Percentiles rank a stretch among this genome's conserved stretches.
Evolutionary conservation across 2,329 filamentous ascomycete genomes (phyloP).

Genomic region (Aspergillus sp.): DNA sequence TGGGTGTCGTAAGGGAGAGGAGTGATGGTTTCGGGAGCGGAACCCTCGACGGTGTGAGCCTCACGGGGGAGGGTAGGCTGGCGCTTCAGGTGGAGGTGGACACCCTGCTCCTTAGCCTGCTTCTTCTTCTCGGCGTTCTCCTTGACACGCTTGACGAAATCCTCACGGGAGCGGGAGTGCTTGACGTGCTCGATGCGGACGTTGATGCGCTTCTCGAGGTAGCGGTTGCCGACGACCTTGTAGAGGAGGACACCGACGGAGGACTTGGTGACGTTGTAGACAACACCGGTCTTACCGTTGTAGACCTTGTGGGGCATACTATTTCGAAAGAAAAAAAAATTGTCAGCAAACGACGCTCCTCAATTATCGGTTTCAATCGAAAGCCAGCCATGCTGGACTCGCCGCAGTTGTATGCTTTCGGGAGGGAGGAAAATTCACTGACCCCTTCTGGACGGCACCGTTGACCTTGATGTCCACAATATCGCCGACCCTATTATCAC

Average conservation of each 20-base stretch:
- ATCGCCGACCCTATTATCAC: conserved; percentile 75
- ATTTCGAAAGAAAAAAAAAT: conserved; percentile 22
- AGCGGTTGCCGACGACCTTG: conserved; percentile 99
- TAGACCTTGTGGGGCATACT: conserved; percentile 99
- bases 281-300: conserved; percentile 97
- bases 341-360: conserved; percentile 26
- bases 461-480: conserved; percentile 99
- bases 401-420: conserved; percentile 8
- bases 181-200: conserved; percentile 96
- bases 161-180: conserved; percentile 92
- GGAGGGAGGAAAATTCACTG: conserved; percentile 48
- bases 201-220: conserved; percentile 99
- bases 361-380: not conserved
- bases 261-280: conserved; percentile 99
- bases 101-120: conserved; percentile 87
- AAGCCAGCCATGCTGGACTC: conserved; percentile 9
- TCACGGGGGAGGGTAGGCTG: conserved; percentile 77
- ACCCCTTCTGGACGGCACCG: conserved; percentile 98
- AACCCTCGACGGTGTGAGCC: conserved; percentile 77
- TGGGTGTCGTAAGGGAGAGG: conserved; percentile 97
- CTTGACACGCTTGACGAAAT: conserved; percentile 97
- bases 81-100: conserved; percentile 89
- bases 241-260: conserved; percentile 98
- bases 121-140: conserved; percentile 88
- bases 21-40: conserved; percentile 85